Base-by-base conservation (phyloP, 208 protist genomes). In the Crithidia fasciculata region DNA sequence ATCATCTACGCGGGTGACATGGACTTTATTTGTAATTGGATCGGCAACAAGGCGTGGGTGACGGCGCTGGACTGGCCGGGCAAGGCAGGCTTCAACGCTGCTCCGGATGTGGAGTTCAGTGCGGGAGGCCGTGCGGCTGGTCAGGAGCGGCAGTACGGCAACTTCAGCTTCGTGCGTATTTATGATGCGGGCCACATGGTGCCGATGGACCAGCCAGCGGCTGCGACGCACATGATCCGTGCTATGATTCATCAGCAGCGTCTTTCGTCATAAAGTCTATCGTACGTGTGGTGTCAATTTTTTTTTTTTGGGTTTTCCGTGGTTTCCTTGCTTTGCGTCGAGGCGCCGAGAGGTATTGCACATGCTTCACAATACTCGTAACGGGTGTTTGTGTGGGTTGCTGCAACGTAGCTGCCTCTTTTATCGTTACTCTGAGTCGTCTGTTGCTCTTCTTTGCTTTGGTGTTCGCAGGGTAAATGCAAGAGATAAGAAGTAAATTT, bases 11-110 rank as follows among this genome's bases (percentile, higher is more conserved):
- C 85, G 0, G 96, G 96, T n/a, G 94, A 97, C 53, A 81, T 72
- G 58, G 95, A 98, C 80, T 98, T 86, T 64, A 93, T 98, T 65
- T 98, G 94, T 83, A 98, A 98, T 79, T 97, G 84, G 80, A 85
- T 97, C 44, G 94, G 94, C 49, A 97, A 94, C 79, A 81, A 94
- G 78, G 76, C 69, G 39, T 98, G 94, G 94, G 83, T 83, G n/a
- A 52, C 62, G 10, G 71, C 41, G 18, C 67, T 98, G 54, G 28
- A 87, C 55, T 98, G 96, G 95, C 43, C 78, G 6, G 84, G 87
- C 60, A 75, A 89, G 55, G 68, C 41, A 0, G 89, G 44, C 28
- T 95, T 97, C 75, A 72, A 67, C 50, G 78, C 69, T 3, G 78
- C 78, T 2, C 47, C 53, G 12, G 73, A 86, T 44, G 47, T 72